Evolutionary conservation across 495 filamentous ascomycete genomes (phyloP), one percentile per base, ranked within the genome.

Genomic region (Penicillium flavigenum): DNA sequence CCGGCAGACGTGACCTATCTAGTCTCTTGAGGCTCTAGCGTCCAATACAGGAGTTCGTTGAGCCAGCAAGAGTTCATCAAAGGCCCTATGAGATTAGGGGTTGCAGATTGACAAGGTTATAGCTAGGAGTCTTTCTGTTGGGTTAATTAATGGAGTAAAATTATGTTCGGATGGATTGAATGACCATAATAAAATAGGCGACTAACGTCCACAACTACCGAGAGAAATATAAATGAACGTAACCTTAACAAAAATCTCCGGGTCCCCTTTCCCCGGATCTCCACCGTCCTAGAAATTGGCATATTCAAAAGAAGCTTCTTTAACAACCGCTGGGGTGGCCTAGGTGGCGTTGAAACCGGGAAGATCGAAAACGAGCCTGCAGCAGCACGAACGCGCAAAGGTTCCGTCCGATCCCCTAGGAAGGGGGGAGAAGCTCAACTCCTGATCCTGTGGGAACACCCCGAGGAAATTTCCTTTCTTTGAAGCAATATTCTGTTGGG

Each of bases 231-330:
- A 32, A 22, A 44, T 20, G 22, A 53, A 43, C 11, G 34, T 32
- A 16, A 7, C 11, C 27, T 10, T 29, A 32, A 6, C 5, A 32
- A 4, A 29, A 39, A 16, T 6, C 44, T 36, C 53, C 53, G 43
- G 10, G 20, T 22, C 45, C 57, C 22, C 10, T 48, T 50, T 43
- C 50, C 41, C 63, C 58, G 32, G 56, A 58, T 54, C 34, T 47
- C 43, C 54, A 41, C 55, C 54, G 50, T 52, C 57, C 60, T 42
- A 43, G 24, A 34, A 46, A 54, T 46, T 44, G 61, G 4, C 49
- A 45, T 51, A 47, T 67, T 67, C 60, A 58, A 61, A 69, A 67
- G 59, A 65, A 67, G 61, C 53, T 67, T 67, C 59, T 63, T 60
- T 59, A 38, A 47, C 49, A 14, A 51, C 16, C 7, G 19, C 57